Conservation (phyloP, 2,329 filamentous ascomycete genomes). For the Penicillium concentricum region DNA sequence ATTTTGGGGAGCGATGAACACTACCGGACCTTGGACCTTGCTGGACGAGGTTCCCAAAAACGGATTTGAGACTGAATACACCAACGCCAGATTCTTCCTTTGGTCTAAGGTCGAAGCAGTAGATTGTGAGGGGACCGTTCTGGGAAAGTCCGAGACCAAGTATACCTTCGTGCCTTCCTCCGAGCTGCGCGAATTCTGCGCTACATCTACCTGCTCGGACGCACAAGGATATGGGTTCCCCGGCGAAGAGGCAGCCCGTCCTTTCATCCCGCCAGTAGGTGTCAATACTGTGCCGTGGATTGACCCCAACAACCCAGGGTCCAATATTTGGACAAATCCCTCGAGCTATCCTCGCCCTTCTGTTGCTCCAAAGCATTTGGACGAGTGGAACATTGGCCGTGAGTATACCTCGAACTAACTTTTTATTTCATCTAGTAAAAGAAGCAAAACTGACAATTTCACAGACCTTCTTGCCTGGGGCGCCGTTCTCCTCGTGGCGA, state of each 20-base stretch:
- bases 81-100: constrained; percentile 27
- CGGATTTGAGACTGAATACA: constrained; percentile 42
- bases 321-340: constrained; percentile 19
- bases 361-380: not conserved
- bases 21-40: constrained; percentile 31
- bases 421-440: not conserved
- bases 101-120: constrained; percentile 40
- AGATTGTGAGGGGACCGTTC: constrained; percentile 29
- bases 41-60: constrained; percentile 32
- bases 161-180: constrained; percentile 40
- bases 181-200: constrained; percentile 34
- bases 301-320: constrained; percentile 26
- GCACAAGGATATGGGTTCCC: constrained; percentile 31
- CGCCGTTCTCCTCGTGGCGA: constrained; percentile 1
- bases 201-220: constrained; percentile 30
- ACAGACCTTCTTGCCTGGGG: constrained; percentile 14
- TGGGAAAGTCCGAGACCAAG: constrained; percentile 35
- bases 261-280: constrained; percentile 31
- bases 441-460: not conserved
- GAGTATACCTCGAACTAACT: not conserved
- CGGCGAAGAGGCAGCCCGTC: constrained; percentile 25
- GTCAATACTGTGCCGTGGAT: constrained; percentile 37
- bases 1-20: constrained; percentile 35
- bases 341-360: constrained; percentile 14
- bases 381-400: constrained; percentile 9